Evolutionary conservation across 2,329 filamentous ascomycete genomes (phyloP).

Genomic region (Rugonectria rugulosa): DNA sequence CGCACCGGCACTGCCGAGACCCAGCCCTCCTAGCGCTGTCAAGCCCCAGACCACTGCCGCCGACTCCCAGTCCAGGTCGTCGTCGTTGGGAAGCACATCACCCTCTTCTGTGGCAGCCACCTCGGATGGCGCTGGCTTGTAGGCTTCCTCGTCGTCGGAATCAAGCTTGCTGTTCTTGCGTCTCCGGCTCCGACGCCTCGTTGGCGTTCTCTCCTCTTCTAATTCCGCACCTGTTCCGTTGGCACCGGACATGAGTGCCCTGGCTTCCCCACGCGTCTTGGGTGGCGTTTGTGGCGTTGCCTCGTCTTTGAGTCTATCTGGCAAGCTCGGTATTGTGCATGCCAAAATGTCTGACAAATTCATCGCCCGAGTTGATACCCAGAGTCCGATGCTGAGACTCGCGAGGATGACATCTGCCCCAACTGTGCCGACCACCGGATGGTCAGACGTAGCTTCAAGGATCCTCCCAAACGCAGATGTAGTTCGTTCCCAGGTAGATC

Average conservation of each 20-base stretch:
- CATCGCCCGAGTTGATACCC: constrained; percentile 63
- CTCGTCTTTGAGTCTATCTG: constrained; percentile 27
- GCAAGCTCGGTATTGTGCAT: constrained; percentile 41
- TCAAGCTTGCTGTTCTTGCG: constrained; percentile 29
- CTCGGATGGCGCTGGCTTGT: constrained; percentile 48
- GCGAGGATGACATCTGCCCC: constrained; percentile 67
- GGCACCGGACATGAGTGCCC: constrained; percentile 3
- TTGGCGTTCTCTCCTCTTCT: neutral
- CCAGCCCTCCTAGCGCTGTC: constrained; percentile 52
- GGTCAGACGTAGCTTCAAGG: constrained; percentile 59
- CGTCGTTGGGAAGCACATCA: constrained; percentile 46
- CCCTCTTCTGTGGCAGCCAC: constrained; percentile 45
- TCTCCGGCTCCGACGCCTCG: constrained; percentile 7
- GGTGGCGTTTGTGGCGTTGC: neutral
- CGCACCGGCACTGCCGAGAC: constrained; percentile 53
- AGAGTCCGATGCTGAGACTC: constrained; percentile 60
- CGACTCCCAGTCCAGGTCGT: constrained; percentile 51
- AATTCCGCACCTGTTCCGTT: neutral
- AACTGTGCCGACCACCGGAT: constrained; percentile 64
- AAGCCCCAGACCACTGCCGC: constrained; percentile 57
- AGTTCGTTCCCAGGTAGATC: constrained; percentile 53
- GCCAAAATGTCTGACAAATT: constrained; percentile 58
- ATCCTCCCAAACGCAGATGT: constrained; percentile 55
- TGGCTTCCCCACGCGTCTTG: neutral
- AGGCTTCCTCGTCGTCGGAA: constrained; percentile 44